A percentile compares a stretch with the other conserved stretches of the same genome.
Evolutionary conservation across 2,329 filamentous ascomycete genomes (phyloP).

Genomic region (Dothideomycetes sp.): DNA sequence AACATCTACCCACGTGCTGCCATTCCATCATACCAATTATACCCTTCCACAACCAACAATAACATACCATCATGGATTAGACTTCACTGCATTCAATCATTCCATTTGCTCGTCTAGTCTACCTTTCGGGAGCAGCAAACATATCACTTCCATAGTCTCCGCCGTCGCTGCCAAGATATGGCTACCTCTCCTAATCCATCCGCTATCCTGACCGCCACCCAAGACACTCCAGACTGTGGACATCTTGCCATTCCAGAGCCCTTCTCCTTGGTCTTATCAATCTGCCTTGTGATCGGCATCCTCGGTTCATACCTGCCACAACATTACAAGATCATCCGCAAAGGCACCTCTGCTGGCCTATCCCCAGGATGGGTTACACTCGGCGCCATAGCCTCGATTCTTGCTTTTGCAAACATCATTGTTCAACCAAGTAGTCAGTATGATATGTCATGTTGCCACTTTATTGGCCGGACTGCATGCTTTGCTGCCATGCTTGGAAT

Average conservation of each 20-base stretch:
- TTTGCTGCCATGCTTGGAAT: conserved; percentile 78
- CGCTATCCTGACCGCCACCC: background rate
- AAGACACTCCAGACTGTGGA: conserved; percentile 11
- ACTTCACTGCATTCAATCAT: background rate
- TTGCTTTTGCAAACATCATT: conserved; percentile 85
- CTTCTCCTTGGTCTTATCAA: conserved; percentile 10
- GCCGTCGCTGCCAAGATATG: background rate
- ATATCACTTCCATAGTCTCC: background rate
- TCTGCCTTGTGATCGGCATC: conserved; percentile 73
- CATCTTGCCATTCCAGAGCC: conserved; percentile 11
- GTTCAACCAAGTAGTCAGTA: conserved; percentile 71
- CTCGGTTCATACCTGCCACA: conserved; percentile 90
- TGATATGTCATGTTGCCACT: conserved; percentile 77
- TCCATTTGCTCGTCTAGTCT: background rate
- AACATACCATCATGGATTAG: background rate
- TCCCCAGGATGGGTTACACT: conserved; percentile 92
- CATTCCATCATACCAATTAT: background rate
- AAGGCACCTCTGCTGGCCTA: conserved; percentile 82
- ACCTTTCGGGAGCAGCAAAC: background rate
- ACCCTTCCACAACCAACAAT: background rate
- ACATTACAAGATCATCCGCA: conserved; percentile 78
- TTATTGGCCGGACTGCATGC: conserved; percentile 73
- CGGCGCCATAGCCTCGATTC: conserved; percentile 77
- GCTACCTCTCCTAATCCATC: background rate
- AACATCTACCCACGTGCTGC: background rate